Evolutionary conservation across 2,329 filamentous ascomycete genomes (phyloP).

Genomic region (Gaeumannomyces tritici): DNA sequence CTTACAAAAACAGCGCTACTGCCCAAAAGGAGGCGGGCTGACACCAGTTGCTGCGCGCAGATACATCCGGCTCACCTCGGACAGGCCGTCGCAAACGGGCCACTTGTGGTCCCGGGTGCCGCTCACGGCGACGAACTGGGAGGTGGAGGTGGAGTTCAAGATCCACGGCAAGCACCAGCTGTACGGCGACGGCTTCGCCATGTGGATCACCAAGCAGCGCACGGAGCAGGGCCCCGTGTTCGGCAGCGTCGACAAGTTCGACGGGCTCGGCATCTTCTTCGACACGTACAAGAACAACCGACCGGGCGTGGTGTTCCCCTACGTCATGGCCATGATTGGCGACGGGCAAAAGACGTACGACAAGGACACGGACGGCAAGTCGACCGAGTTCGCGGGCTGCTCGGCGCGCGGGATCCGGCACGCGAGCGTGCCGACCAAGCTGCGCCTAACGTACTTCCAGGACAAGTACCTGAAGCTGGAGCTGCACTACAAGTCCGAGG

Average conservation of each 20-base stretch:
- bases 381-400: slow-evolving; percentile 86
- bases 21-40: not conserved
- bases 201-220: slow-evolving; percentile 96
- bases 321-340: slow-evolving; percentile 96
- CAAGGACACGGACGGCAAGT: slow-evolving; percentile 89
- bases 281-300: slow-evolving; percentile 99
- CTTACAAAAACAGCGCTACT: not conserved
- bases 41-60: slow-evolving; percentile 31
- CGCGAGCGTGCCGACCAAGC: slow-evolving; percentile 69
- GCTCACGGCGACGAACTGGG: slow-evolving; percentile 96
- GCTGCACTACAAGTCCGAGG: slow-evolving; percentile 85
- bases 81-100: slow-evolving; percentile 81
- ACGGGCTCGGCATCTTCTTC: slow-evolving; percentile 90
- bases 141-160: slow-evolving; percentile 93
- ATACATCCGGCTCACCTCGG: slow-evolving; percentile 87
- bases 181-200: slow-evolving; percentile 91
- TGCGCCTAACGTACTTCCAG: slow-evolving; percentile 90
- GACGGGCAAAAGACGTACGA: slow-evolving; percentile 86
- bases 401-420: slow-evolving; percentile 87
- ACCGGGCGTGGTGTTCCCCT: slow-evolving; percentile 89
- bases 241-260: slow-evolving; percentile 78
- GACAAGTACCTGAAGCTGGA: slow-evolving; percentile 87
- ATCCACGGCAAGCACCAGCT: slow-evolving; percentile 82
- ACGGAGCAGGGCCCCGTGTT: slow-evolving; percentile 76
- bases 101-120: slow-evolving; percentile 93